These are phyloP conservation scores for Leptographium procerum DNA, from an alignment of 2,329 filamentous ascomycete species.

Conservation along the genomic window DNA sequence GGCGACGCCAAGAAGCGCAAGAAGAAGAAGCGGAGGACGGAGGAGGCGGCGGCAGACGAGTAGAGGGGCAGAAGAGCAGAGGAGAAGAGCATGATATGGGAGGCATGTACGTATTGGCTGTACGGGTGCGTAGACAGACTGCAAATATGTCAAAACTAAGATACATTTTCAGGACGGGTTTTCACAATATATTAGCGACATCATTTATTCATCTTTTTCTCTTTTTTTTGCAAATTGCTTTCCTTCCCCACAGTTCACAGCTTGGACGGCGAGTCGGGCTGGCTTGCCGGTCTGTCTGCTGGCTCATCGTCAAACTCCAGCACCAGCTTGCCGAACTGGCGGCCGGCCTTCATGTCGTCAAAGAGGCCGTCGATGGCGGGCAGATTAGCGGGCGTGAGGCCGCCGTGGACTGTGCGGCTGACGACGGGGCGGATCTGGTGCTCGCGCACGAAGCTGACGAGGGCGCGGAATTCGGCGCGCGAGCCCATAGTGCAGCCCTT, in stretches of 20 bases:
- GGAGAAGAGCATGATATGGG: too few relatives aligned
- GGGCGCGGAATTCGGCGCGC: constrained; percentile 76
- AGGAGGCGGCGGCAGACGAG: not conserved
- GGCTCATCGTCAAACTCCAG: constrained; percentile 46
- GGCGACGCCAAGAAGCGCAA: constrained; percentile 51
- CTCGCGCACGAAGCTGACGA: constrained; percentile 62
- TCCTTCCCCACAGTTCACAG: constrained; percentile 13
- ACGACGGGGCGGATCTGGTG: constrained; percentile 68
- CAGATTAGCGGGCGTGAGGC: constrained; percentile 52
- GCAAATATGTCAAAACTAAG: not conserved
- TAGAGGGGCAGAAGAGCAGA: not conserved
- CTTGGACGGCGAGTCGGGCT: constrained; percentile 21
- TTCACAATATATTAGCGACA: not conserved
- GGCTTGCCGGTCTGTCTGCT: not conserved
- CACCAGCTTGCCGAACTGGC: constrained; percentile 88
- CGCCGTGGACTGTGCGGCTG: constrained; percentile 55
- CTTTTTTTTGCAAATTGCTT: not conserved
- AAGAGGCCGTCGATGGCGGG: constrained; percentile 74
- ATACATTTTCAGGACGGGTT: not conserved
- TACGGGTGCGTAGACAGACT: too few relatives aligned
- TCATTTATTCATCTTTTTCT: too few relatives aligned
- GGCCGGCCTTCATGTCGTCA: constrained; percentile 74
- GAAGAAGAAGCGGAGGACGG: constrained; percentile 30
- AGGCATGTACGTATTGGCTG: not conserved
- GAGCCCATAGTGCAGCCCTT: constrained; percentile 86